These are phyloP conservation scores for Globisporangium radiosum DNA, from an alignment of 352 stramenopile species.

Conservation along the genomic window DNA sequence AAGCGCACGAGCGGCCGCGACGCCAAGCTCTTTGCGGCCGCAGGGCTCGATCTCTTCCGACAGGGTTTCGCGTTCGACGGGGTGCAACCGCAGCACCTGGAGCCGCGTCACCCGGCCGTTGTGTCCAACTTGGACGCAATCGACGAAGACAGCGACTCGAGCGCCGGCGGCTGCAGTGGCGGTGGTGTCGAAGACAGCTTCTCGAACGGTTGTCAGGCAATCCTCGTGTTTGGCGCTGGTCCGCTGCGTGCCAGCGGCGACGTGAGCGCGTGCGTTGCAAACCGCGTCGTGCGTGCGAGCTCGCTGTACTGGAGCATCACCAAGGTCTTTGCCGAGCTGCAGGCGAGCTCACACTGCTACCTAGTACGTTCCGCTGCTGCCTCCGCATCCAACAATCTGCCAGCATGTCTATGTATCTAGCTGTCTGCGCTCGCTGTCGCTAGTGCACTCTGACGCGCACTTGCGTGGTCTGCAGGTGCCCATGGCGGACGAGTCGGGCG, in stretches of 20 bases:
- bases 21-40: conserved; percentile 34
- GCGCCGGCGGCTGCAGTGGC: not conserved
- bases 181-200: not conserved
- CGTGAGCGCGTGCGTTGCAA: conserved; percentile 20
- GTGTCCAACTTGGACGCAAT: conserved; percentile 49
- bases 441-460: not conserved
- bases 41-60: conserved; percentile 57
- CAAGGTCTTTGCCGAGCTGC: conserved; percentile 27
- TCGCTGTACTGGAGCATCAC: conserved; percentile 54
- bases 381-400: too few species aligned
- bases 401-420: too few species aligned
- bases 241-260: conserved; percentile 22
- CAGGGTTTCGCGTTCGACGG: conserved; percentile 45
- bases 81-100: conserved; percentile 24
- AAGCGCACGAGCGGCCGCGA: conserved; percentile 2
- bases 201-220: conserved; percentile 25
- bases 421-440: too few species aligned
- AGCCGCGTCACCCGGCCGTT: conserved; percentile 36
- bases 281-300: conserved; percentile 32
- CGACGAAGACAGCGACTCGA: conserved; percentile 30
- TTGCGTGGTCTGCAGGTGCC: conserved; percentile 18
- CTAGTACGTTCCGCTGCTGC: conserved; percentile 14
- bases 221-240: conserved; percentile 41
- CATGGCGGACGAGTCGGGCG: conserved; percentile 29
- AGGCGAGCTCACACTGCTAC: conserved; percentile 34